Evolutionary conservation across 352 stramenopile genomes (phyloP).

Genomic region (Pythium dissimile): DNA sequence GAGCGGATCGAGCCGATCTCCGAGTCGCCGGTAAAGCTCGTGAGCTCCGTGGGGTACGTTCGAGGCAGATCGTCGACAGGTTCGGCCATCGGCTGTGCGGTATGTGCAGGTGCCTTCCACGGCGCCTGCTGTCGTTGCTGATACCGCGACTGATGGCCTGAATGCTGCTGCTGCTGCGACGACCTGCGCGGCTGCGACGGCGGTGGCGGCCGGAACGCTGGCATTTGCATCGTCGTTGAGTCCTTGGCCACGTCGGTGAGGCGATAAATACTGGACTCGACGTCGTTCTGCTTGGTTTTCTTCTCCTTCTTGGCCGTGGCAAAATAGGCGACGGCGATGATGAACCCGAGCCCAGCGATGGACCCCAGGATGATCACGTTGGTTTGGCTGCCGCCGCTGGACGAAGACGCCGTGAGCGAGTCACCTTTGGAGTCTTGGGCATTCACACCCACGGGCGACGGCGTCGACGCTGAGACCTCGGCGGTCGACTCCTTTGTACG

Average conservation of each 20-base stretch:
- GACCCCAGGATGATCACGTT: slow-evolving; percentile 10
- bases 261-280: neutral
- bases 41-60: too few relatives aligned
- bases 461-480: too few relatives aligned
- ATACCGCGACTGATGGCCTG: neutral
- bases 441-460: neutral
- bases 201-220: neutral
- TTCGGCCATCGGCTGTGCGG: neutral
- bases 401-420: neutral
- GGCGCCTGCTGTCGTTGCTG: neutral
- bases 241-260: slow-evolving; percentile 7
- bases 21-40: neutral
- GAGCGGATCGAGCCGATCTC: neutral
- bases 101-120: neutral
- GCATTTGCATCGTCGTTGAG: neutral
- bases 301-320: neutral
- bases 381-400: neutral
- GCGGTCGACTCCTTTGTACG: neutral
- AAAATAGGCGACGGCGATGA: slow-evolving; percentile 14
- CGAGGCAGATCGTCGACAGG: neutral
- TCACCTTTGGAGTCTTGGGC: neutral
- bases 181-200: neutral
- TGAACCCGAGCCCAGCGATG: slow-evolving; percentile 6
- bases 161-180: neutral
- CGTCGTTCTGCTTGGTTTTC: neutral